Conservation (phyloP, 768 basidiomycete species). For the Roridomyces roridus region DNA sequence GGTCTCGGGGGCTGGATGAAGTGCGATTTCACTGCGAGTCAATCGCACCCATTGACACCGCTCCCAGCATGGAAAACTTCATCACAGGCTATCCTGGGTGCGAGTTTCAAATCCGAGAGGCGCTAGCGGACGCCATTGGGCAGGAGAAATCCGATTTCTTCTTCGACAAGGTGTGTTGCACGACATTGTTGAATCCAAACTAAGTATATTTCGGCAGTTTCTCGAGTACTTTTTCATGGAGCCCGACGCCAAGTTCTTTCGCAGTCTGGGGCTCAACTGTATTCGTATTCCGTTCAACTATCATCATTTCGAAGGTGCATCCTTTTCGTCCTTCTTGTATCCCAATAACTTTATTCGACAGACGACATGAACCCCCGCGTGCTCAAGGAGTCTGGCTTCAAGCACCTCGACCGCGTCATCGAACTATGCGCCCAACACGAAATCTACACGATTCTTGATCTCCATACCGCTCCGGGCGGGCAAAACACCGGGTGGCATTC, state of each 20-base stretch:
- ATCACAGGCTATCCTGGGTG: conserved; percentile 83
- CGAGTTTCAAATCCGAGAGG: conserved; percentile 78
- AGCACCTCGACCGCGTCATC: conserved; percentile 85
- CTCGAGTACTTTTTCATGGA: conserved; percentile 86
- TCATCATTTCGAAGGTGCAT: conserved; percentile 67
- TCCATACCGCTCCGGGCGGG: conserved; percentile 79
- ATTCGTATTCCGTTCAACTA: conserved; percentile 81
- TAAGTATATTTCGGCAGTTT: conserved; percentile 51
- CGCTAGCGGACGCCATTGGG: conserved; percentile 70
- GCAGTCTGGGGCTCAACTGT: conserved; percentile 79
- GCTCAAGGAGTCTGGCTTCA: conserved; percentile 76
- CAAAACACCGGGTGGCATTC: conserved; percentile 85
- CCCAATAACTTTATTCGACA: conserved; percentile 14
- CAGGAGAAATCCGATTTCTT: conserved; percentile 74
- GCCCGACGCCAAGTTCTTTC: conserved; percentile 78
- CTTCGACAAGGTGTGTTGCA: conserved; percentile 73
- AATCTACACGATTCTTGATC: conserved; percentile 82
- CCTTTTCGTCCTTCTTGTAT: neutral
- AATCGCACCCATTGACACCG: conserved; percentile 1
- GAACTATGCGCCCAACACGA: conserved; percentile 75
- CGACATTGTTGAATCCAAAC: neutral
- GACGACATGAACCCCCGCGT: conserved; percentile 83
- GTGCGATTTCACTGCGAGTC: conserved; percentile 49
- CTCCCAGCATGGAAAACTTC: conserved; percentile 77
- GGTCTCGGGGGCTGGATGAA: conserved; percentile 88